Percentiles rank a stretch among this genome's conserved stretches.
Conservation (phyloP, 345 rosid species). For the Salix suchowensis region DNA sequence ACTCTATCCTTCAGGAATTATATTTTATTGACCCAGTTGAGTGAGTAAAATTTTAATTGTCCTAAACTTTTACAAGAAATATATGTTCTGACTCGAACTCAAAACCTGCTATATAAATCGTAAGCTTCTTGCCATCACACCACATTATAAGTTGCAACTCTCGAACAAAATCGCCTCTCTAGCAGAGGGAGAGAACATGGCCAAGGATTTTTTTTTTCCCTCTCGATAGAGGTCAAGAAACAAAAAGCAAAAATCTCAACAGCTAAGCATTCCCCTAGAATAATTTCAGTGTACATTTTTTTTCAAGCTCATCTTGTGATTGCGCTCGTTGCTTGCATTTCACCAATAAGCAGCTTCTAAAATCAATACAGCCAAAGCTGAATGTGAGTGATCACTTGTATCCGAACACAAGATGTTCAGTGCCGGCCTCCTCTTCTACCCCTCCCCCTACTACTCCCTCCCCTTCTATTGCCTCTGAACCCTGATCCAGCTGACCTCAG, state of each 20-base stretch:
- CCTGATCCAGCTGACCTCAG: slow-evolving; percentile 44
- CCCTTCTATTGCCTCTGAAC: slow-evolving; percentile 47
- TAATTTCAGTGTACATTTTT: neutral
- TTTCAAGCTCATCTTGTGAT: neutral
- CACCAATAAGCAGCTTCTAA: neutral
- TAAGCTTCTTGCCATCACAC: too few relatives aligned
- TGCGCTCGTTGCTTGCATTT: neutral
- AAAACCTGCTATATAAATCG: too few relatives aligned
- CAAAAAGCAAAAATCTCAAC: neutral
- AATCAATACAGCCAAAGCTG: neutral
- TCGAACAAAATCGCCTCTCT: neutral
- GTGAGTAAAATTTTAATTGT: too few relatives aligned
- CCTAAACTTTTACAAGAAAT: too few relatives aligned
- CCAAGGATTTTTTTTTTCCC: neutral
- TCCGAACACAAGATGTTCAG: neutral
- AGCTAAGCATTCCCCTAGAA: neutral
- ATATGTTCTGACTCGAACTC: too few relatives aligned
- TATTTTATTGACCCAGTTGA: accelerated
- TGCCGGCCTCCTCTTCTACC: slow-evolving; percentile 38
- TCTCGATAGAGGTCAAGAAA: neutral
- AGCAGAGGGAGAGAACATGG: neutral
- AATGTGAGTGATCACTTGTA: neutral
- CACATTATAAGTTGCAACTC: neutral
- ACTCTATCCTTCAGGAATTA: accelerated
- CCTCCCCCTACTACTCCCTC: slow-evolving; percentile 23